Percentiles rank a stretch among this genome's conserved stretches.
Conservation (phyloP, 306 rosid genomes). For the Trichosanthes cucumerina region DNA sequence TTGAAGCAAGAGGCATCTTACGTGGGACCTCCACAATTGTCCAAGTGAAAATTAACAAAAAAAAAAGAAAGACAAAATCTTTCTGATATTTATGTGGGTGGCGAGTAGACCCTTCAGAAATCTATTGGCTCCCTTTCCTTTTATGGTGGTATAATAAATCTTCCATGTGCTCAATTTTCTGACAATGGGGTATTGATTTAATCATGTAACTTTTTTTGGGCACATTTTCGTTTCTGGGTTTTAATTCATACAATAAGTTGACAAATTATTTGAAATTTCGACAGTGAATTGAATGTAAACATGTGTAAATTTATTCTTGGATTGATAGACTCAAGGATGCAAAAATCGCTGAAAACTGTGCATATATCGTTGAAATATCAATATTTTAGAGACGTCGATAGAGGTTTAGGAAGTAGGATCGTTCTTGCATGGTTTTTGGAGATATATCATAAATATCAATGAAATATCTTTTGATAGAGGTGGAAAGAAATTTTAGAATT, state of each 20-base stretch:
- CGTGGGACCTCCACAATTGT: not conserved
- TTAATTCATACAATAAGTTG: not conserved
- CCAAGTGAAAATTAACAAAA: not conserved
- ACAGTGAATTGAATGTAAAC: not conserved
- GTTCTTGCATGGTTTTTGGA: too few relatives aligned
- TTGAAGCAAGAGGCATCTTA: not conserved
- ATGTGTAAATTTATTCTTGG: not conserved
- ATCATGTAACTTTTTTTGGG: not conserved
- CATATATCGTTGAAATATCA: too few relatives aligned
- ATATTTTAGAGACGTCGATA: too few relatives aligned
- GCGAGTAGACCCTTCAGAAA: not conserved
- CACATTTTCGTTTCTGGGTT: not conserved
- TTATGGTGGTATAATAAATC: not conserved
- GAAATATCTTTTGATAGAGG: too few relatives aligned
- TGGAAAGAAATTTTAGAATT: too few relatives aligned
- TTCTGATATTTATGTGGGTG: not conserved
- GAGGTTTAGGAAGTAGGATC: too few relatives aligned
- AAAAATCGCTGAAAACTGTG: too few relatives aligned
- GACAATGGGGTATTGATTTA: not conserved
- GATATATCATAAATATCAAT: too few relatives aligned
- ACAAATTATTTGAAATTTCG: not conserved
- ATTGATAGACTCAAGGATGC: not conserved
- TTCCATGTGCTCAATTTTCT: not conserved
- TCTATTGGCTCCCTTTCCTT: not conserved
- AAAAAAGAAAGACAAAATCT: not conserved